These are phyloP conservation scores for Apostasia shenzhenica DNA, from an alignment of 106 monocot genomes.

Conservation along the genomic window DNA sequence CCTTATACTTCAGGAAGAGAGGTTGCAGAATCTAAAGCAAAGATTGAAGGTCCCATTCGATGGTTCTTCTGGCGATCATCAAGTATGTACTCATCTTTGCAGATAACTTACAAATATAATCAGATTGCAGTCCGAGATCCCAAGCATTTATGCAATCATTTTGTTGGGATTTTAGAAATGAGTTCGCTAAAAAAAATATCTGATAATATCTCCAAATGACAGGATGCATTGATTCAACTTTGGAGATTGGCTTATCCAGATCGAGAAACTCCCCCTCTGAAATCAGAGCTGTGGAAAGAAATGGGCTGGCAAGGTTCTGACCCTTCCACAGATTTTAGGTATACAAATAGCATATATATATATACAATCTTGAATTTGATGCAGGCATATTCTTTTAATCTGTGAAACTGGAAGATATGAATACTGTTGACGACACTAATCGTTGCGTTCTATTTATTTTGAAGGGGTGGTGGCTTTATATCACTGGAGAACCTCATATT, in stretches of 20 bases:
- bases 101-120: too few species aligned
- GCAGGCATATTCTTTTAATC: not conserved
- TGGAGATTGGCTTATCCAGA: slow-evolving; percentile 81
- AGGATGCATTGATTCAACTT: slow-evolving; percentile 74
- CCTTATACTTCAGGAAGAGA: slow-evolving; percentile 53
- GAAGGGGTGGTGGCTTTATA: slow-evolving; percentile 81
- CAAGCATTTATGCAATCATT: not conserved
- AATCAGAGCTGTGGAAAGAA: slow-evolving; percentile 68
- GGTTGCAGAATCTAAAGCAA: slow-evolving; percentile 49
- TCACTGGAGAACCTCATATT: slow-evolving; percentile 93
- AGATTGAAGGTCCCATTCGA: slow-evolving; percentile 71
- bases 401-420: too few species aligned
- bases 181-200: not conserved
- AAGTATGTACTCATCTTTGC: slow-evolving; percentile 24
- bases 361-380: not conserved
- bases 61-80: slow-evolving; percentile 56
- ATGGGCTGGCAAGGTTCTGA: slow-evolving; percentile 83
- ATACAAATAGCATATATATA: not conserved
- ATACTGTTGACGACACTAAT: not conserved
- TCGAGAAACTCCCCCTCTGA: slow-evolving; percentile 63
- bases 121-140: too few species aligned
- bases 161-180: not conserved
- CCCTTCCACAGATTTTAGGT: slow-evolving; percentile 81
- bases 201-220: not conserved
- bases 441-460: slow-evolving; percentile 3